Evolutionary conservation across 1,284 basidiomycete species (phyloP), one percentile per base, ranked within the genome.

Genomic region (Trichosporon sp.): DNA sequence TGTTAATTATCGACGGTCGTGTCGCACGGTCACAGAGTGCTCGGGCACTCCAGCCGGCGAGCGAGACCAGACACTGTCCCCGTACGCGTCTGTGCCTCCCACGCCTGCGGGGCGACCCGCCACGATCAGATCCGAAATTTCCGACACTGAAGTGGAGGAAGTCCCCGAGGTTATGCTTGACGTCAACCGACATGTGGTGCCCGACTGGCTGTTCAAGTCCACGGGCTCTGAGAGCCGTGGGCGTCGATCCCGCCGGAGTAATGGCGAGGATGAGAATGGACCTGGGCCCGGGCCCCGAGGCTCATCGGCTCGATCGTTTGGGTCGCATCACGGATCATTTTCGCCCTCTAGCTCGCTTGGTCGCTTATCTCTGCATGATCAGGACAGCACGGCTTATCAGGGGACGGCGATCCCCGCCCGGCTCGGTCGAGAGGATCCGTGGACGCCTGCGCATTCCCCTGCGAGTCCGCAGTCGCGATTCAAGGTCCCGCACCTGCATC

Each of bases 151-250:
- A 9, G 29, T 54, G 25, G 49, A 54, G 49, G 87, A 94, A 78
- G 82, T 93, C 69, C 92, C 92, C 2, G 80, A 98, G 78, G 95
- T 99, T 21, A 88, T 88, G 16, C 84, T 99, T 46, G 92, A 95
- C 73, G 88, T 88, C 69, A 99, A 99, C 76, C 86, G 91, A 4
- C 95, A 99, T 79, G 96, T 99, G 65, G 88, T 99, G 52, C 96
- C 95, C 0, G 88, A 95, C 69, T 97, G 93, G 90, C 84, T 98
- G 78, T 82, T 94, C 61, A 65, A 63, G 11, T 72, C 69, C 1
- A 69, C 68, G 16, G 58, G 69, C 3, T 60, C 60, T 27, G 56
- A 52, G 54, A 36, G 32, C 27, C 52, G 49, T 54, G 49, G 49
- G 16, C 49, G 49, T 31, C 49, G 31, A 16, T 54, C 49, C 8